These are phyloP conservation scores for Eudorina sp. DNA, from an alignment of 139 green algal genomes.

Conservation along the genomic window DNA sequence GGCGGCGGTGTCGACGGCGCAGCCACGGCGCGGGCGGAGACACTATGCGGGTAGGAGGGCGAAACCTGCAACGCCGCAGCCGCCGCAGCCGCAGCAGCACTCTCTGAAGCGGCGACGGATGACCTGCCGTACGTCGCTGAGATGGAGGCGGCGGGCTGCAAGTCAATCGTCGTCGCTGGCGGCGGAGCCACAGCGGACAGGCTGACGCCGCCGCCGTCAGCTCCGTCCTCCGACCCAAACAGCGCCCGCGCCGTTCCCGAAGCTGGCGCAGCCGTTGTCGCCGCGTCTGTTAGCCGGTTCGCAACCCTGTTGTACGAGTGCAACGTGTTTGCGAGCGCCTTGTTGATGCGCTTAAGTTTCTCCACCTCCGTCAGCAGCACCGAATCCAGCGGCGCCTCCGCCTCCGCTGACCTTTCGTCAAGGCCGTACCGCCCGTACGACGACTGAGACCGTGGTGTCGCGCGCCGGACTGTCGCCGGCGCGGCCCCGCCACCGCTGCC, in stretches of 20 bases:
- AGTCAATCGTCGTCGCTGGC: neutral
- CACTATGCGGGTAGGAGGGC: neutral
- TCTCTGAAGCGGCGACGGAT: too few species aligned
- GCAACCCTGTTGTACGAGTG: slow-evolving; percentile 33
- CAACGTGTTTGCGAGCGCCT: neutral
- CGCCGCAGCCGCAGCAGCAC: too few species aligned
- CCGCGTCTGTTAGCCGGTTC: neutral
- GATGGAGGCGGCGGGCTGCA: neutral
- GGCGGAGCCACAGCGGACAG: neutral
- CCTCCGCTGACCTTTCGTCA: neutral
- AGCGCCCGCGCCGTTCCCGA: neutral
- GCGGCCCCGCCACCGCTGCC: neutral
- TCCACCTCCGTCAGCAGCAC: slow-evolving; percentile 34
- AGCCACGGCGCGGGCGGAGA: neutral
- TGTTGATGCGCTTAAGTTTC: slow-evolving; percentile 38
- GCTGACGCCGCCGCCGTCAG: neutral
- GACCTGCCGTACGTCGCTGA: neutral
- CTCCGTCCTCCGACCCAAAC: neutral
- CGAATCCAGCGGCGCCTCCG: slow-evolving; percentile 19
- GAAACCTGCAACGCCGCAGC: neutral
- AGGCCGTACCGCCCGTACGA: neutral
- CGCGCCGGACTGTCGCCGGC: neutral
- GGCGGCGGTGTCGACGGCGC: neutral
- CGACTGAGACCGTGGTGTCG: neutral
- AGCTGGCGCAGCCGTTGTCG: neutral